A percentile compares a stretch with the other conserved stretches of the same genome.
Evolutionary conservation across 495 filamentous ascomycete species (phyloP).

Genomic region (Parathielavia hyrcaniae): DNA sequence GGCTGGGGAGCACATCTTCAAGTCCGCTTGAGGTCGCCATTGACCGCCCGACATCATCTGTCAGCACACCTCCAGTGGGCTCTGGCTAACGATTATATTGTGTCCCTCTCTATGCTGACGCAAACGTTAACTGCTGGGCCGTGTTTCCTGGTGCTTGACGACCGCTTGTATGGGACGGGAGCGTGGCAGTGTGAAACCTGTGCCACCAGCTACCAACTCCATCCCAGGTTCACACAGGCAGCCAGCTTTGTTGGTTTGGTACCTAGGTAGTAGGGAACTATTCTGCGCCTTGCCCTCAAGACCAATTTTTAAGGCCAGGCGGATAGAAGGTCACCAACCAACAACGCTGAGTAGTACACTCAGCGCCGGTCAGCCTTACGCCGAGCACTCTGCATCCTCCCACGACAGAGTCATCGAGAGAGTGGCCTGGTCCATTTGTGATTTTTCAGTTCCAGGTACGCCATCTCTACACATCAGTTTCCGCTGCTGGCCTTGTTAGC

Average conservation of each 20-base stretch:
- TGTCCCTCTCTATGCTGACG: not conserved
- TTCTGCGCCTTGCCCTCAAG: not conserved
- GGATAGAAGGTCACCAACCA: no score
- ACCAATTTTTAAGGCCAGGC: no score
- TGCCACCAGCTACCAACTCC: not conserved
- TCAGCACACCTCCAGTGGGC: not conserved
- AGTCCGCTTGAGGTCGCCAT: not conserved
- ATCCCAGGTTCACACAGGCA: not conserved
- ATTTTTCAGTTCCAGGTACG: no score
- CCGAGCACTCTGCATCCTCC: no score
- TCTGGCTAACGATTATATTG: not conserved
- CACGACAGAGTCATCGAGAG: no score
- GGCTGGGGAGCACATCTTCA: not conserved
- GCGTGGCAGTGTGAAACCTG: constrained; percentile 11
- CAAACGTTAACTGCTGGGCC: constrained; percentile 1
- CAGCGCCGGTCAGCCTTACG: no score
- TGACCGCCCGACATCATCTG: not conserved
- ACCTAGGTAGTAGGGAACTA: not conserved
- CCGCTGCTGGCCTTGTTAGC: no score
- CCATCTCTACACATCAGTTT: no score
- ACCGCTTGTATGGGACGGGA: constrained; percentile 6
- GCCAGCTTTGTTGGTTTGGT: not conserved
- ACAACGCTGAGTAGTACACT: no score
- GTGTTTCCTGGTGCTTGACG: not conserved
- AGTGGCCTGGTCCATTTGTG: no score